Base-by-base conservation (phyloP, 768 basidiomycete species). In the Pulveroboletus sp. region DNA sequence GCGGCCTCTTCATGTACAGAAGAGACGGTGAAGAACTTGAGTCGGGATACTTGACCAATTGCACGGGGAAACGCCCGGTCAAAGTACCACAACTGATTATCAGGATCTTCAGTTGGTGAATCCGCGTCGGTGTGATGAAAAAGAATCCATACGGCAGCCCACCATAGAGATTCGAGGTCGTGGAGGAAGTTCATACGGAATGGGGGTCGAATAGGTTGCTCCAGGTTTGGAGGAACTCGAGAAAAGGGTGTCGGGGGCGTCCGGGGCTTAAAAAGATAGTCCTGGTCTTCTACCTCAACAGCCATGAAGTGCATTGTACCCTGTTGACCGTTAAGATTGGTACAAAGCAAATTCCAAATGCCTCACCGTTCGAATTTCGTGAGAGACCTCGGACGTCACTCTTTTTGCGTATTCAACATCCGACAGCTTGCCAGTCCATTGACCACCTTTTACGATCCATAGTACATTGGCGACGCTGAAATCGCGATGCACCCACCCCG, bases 141-240 rank as follows among this genome's bases (percentile, higher is more conserved):
- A 2, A 57, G 12, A 32, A 40, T 5, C 56, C 56, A 58, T 6
- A 38, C 41, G 6, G n/a, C 11, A 5, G 34, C 14, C 56, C 56
- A 59, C 56, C 49, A 59, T 2, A 2, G 5, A 13, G 52, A 59
- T 36, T 57, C 48, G 2, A 58, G 20, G 27, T 59, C 57, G 32
- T 59, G 49, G 2, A 54, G 52, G 16, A 20, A 19, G 34, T 59
- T 59, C 58, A 58, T 51, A 12, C 42, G 49, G 4, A 59, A 58
- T 1, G 54, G 45, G 11, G 27, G 27, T 5, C 8, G 23, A 26
- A 11, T 11, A 12, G 14, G 11, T 12, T 5, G 38, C 14, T 9
- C n/a, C n/a, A n/a, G n/a, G n/a, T n/a, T n/a, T n/a, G n/a, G n/a
- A n/a, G n/a, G n/a, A n/a, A n/a, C n/a, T n/a, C n/a, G n/a, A n/a